Evolutionary conservation across 2,329 filamentous ascomycete species (phyloP).

Genomic region (Claviceps digitariae): DNA sequence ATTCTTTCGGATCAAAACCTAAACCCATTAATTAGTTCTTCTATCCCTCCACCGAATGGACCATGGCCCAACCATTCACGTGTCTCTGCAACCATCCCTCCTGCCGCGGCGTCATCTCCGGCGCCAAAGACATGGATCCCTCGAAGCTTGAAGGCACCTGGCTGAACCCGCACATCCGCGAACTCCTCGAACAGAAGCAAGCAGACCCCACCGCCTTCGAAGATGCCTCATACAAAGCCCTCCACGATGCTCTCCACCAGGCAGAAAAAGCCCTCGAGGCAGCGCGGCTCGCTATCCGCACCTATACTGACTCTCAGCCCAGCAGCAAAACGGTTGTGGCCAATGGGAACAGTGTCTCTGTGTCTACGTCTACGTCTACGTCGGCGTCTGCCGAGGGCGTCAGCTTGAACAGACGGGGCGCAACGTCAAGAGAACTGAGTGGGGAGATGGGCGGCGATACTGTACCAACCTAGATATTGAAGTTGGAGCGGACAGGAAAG

Average conservation of each 20-base stretch:
- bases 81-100: slow-evolving; percentile 45
- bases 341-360: background rate
- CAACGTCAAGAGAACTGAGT: slow-evolving; percentile 40
- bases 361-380: background rate
- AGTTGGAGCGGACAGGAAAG: background rate
- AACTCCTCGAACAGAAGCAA: slow-evolving; percentile 29
- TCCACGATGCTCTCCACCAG: slow-evolving; percentile 28
- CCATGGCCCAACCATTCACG: slow-evolving; percentile 58
- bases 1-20: background rate
- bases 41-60: slow-evolving; percentile 63
- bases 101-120: slow-evolving; percentile 49
- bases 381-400: too few species aligned
- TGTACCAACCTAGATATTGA: background rate
- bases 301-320: slow-evolving; percentile 17
- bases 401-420: slow-evolving; percentile 24
- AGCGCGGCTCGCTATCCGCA: slow-evolving; percentile 29
- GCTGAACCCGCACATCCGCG: slow-evolving; percentile 48
- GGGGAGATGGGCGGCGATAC: slow-evolving; percentile 53
- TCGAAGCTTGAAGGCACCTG: slow-evolving; percentile 43
- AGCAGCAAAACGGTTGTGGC: slow-evolving; percentile 8
- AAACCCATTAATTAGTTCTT: slow-evolving; percentile 38
- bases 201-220: slow-evolving; percentile 8
- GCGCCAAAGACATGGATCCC: slow-evolving; percentile 45
- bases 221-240: slow-evolving; percentile 28
- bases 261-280: slow-evolving; percentile 34